Evolutionary conservation across 495 filamentous ascomycete genomes (phyloP).

Genomic region (Glutinoglossum americanum): DNA sequence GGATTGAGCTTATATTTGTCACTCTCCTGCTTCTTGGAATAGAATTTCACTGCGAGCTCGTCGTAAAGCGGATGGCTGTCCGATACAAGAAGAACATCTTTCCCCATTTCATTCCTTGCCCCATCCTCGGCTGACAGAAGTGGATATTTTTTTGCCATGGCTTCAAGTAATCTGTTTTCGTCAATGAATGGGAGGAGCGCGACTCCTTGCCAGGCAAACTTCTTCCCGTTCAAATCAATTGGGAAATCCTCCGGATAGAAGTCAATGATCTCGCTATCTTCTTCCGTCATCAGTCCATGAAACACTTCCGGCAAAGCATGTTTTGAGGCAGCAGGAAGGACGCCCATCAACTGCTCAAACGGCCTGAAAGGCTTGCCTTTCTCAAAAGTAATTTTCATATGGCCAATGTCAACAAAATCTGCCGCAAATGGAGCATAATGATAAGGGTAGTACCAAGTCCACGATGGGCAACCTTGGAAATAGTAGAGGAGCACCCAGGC

Average conservation of each 20-base stretch:
- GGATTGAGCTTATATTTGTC: conserved; percentile 48
- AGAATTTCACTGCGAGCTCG: conserved; percentile 60
- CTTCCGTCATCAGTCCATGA: conserved; percentile 67
- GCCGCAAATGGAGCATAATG: conserved; percentile 96
- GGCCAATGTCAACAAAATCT: conserved; percentile 69
- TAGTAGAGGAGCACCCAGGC: conserved; percentile 97
- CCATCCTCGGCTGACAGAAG: conserved; percentile 57
- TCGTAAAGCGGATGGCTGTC: conserved; percentile 65
- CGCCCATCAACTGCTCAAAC: conserved; percentile 97
- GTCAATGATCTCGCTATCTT: conserved; percentile 79
- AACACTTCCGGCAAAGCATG: conserved; percentile 78
- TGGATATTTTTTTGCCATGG: conserved; percentile 66
- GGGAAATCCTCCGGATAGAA: conserved; percentile 94
- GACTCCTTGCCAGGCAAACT: conserved; percentile 95
- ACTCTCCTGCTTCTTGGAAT: conserved; percentile 60
- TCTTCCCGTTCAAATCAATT: conserved; percentile 90
- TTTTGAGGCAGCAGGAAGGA: conserved; percentile 77
- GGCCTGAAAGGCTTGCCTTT: conserved; percentile 75
- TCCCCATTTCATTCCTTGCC: conserved; percentile 57
- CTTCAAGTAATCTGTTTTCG: conserved; percentile 61
- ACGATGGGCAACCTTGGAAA: conserved; percentile 91
- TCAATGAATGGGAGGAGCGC: conserved; percentile 91
- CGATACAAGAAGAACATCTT: conserved; percentile 64
- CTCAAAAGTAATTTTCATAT: conserved; percentile 62
- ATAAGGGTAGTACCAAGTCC: conserved; percentile 98